Evolutionary conservation across 2,329 filamentous ascomycete genomes (phyloP).

Genomic region (Trichoderma sp.): DNA sequence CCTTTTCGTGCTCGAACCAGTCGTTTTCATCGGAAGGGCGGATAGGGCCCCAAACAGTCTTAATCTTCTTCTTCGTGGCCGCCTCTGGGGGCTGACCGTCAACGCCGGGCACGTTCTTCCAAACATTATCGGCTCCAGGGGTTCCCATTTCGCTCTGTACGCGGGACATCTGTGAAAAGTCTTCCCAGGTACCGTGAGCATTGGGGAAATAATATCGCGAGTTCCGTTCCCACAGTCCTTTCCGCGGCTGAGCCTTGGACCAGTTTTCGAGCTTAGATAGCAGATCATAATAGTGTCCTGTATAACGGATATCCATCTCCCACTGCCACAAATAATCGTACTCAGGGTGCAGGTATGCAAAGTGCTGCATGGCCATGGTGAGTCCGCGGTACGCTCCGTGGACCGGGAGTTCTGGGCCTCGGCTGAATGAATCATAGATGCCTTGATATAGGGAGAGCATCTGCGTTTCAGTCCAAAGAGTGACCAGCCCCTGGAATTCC

Average conservation of each 20-base stretch:
- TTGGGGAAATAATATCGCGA: constrained; percentile 74
- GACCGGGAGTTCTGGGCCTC: constrained; percentile 67
- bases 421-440: constrained; percentile 71
- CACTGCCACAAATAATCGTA: constrained; percentile 93
- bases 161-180: constrained; percentile 71
- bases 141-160: constrained; percentile 72
- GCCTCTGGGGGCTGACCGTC: constrained; percentile 40
- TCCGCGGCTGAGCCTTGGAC: constrained; percentile 71
- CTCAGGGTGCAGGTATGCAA: constrained; percentile 82
- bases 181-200: constrained; percentile 75
- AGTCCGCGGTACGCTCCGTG: constrained; percentile 92
- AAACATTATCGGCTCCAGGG: constrained; percentile 64
- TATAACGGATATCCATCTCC: constrained; percentile 92
- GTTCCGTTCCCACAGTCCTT: constrained; percentile 79
- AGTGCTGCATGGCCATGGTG: constrained; percentile 93
- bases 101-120: constrained; percentile 51
- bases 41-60: constrained; percentile 80
- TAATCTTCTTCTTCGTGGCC: constrained; percentile 46
- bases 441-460: constrained; percentile 90
- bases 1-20: constrained; percentile 70
- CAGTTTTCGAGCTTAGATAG: constrained; percentile 68
- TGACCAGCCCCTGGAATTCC: constrained; percentile 86
- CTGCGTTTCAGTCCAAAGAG: constrained; percentile 90
- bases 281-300: constrained; percentile 78
- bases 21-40: constrained; percentile 67